Percentiles rank a stretch among this genome's conserved stretches.
These are phyloP conservation scores for Trypanosomatidae sp. DNA, from an alignment of 208 protist genomes.

Conservation along the genomic window DNA sequence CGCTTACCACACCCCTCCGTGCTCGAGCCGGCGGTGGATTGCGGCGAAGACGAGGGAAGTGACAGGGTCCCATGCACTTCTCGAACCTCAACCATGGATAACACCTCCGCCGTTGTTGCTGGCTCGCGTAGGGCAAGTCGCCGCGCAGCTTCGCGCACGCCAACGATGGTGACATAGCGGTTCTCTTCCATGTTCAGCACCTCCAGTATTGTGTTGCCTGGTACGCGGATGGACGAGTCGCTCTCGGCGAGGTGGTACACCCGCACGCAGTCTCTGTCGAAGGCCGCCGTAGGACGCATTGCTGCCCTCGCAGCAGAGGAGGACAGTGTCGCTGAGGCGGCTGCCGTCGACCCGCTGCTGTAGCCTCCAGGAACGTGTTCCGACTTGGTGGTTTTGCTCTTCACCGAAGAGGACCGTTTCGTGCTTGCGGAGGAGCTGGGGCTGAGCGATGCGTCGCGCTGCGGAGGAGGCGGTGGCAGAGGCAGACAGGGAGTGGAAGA, in stretches of 20 bases:
- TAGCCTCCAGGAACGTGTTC: slow-evolving; percentile 5
- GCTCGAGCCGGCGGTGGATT: not conserved
- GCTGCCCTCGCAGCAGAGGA: slow-evolving; percentile 28
- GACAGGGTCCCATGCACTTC: slow-evolving; percentile 11
- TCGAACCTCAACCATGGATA: slow-evolving; percentile 33
- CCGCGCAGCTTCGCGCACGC: slow-evolving; percentile 62
- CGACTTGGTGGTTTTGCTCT: slow-evolving; percentile 20
- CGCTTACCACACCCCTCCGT: slow-evolving; percentile 6
- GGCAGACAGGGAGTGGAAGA: not conserved
- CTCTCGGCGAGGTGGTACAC: slow-evolving; percentile 36
- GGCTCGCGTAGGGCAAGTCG: slow-evolving; percentile 71
- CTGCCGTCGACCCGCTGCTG: not conserved
- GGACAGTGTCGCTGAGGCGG: slow-evolving; percentile 10
- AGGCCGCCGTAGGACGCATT: slow-evolving; percentile 48
- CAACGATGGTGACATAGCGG: slow-evolving; percentile 47
- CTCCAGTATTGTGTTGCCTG: slow-evolving; percentile 86
- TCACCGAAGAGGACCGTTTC: slow-evolving; percentile 23
- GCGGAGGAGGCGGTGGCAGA: slow-evolving; percentile 11
- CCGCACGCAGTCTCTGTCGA: slow-evolving; percentile 81
- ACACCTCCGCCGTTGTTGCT: slow-evolving; percentile 52
- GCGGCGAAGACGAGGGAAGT: slow-evolving; percentile 2
- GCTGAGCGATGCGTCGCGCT: slow-evolving; percentile 17
- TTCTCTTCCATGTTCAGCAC: slow-evolving; percentile 83
- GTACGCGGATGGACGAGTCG: slow-evolving; percentile 59
- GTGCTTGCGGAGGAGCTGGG: slow-evolving; percentile 14